Conservation (phyloP, 495 filamentous ascomycete genomes). For the Mycothermus thermophilus region DNA sequence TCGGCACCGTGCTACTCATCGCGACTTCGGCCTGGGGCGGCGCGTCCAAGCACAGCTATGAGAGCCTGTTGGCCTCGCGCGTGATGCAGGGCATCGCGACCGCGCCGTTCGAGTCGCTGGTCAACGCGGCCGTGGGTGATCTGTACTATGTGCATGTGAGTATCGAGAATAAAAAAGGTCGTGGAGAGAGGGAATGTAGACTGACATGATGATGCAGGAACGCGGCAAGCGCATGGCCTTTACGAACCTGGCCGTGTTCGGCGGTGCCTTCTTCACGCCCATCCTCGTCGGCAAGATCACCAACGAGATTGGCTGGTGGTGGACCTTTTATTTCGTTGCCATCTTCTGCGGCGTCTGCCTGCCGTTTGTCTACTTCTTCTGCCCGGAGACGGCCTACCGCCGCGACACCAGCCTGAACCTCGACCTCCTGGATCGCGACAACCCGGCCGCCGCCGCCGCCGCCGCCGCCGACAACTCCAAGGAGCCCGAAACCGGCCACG, state of each 20-base stretch:
- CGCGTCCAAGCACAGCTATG: conserved; percentile 48
- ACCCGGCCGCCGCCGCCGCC: background rate
- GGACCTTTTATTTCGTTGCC: conserved; percentile 63
- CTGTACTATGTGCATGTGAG: conserved; percentile 65
- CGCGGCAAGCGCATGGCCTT: conserved; percentile 82
- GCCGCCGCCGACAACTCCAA: conserved; percentile 6
- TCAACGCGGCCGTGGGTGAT: conserved; percentile 67
- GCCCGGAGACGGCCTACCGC: conserved; percentile 72
- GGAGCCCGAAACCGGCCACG: conserved; percentile 5
- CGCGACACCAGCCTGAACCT: conserved; percentile 51
- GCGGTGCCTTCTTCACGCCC: conserved; percentile 83
- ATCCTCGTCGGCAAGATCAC: conserved; percentile 82
- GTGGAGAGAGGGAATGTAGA: background rate
- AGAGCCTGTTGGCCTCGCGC: conserved; percentile 58
- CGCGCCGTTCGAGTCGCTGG: conserved; percentile 62
- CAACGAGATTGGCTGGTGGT: conserved; percentile 56
- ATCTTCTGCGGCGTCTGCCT: conserved; percentile 53
- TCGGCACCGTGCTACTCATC: conserved; percentile 64
- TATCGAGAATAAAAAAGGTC: background rate
- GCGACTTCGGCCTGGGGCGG: conserved; percentile 67
- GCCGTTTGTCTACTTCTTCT: conserved; percentile 58
- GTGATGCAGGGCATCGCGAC: conserved; percentile 62
- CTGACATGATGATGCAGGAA: conserved; percentile 35
- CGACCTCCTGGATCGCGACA: conserved; percentile 25
- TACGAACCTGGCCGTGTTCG: conserved; percentile 77